Evolutionary conservation across 2,329 filamentous ascomycete species (phyloP).

Genomic region (Aspergillus bombycis): DNA sequence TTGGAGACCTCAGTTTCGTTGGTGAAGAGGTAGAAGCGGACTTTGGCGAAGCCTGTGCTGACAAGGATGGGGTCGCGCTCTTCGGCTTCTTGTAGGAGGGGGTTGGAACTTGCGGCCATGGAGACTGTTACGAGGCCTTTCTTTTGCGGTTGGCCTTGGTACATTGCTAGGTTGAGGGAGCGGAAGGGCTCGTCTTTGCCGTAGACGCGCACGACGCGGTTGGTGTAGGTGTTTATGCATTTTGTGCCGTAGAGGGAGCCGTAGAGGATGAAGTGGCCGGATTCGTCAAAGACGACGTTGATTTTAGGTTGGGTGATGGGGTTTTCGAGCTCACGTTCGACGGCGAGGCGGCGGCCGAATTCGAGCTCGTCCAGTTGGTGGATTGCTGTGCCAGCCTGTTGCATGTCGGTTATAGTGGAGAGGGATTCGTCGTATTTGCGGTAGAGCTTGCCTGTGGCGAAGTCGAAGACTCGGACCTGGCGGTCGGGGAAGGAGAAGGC

Average conservation of each 20-base stretch:
- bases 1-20: constrained; percentile 84
- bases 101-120: constrained; percentile 95
- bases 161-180: constrained; percentile 79
- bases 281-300: constrained; percentile 95
- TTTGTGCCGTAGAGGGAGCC: constrained; percentile 91
- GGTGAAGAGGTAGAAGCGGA: constrained; percentile 97
- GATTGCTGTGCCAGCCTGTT: constrained; percentile 83
- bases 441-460: constrained; percentile 82
- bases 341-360: constrained; percentile 83
- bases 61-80: constrained; percentile 86
- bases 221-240: constrained; percentile 93
- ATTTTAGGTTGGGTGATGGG: constrained; percentile 67
- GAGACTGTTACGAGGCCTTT: constrained; percentile 91
- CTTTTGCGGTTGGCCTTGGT: constrained; percentile 93
- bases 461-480: constrained; percentile 92
- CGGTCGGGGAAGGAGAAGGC: constrained; percentile 91
- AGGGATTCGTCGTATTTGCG: constrained; percentile 95
- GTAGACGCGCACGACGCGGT: constrained; percentile 87
- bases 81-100: constrained; percentile 89
- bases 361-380: constrained; percentile 87
- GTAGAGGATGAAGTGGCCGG: constrained; percentile 91
- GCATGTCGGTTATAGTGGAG: constrained; percentile 87
- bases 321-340: constrained; percentile 83
- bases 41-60: constrained; percentile 80
- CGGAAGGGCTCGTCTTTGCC: constrained; percentile 88